Conservation (phyloP, 805 yeast species). For the Candida manassasensis region DNA sequence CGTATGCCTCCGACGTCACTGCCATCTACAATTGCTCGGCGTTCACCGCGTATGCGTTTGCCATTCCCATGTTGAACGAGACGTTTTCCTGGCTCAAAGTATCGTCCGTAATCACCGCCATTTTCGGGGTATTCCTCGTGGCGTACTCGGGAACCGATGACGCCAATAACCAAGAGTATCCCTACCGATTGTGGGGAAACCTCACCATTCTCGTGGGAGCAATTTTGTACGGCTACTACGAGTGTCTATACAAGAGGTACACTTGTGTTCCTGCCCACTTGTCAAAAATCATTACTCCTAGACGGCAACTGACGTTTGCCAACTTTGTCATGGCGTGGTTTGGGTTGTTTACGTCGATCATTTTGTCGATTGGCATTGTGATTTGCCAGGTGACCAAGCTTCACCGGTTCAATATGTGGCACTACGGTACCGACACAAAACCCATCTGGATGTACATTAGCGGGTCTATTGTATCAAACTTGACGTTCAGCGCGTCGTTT, state of each 20-base stretch:
- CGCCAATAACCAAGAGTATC: constrained; percentile 33
- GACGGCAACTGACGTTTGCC: constrained; percentile 77
- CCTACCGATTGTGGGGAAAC: constrained; percentile 65
- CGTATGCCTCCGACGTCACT: constrained; percentile 81
- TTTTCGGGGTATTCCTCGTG: constrained; percentile 71
- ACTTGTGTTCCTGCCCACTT: constrained; percentile 67
- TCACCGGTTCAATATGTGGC: constrained; percentile 54
- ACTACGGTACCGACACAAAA: constrained; percentile 32
- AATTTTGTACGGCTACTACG: constrained; percentile 73
- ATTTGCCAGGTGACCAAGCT: constrained; percentile 49
- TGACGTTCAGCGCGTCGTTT: constrained; percentile 66
- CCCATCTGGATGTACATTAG: constrained; percentile 43
- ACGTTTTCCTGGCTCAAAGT: constrained; percentile 58
- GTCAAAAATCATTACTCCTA: constrained; percentile 38
- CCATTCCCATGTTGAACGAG: constrained; percentile 70
- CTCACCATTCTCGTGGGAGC: constrained; percentile 70
- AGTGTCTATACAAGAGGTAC: constrained; percentile 71
- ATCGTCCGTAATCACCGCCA: constrained; percentile 64
- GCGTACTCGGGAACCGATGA: constrained; percentile 55
- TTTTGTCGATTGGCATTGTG: constrained; percentile 45
- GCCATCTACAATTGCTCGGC: constrained; percentile 91
- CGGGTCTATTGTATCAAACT: constrained; percentile 57
- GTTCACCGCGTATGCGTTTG: constrained; percentile 80
- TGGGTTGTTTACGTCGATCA: constrained; percentile 51
- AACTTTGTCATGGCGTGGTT: constrained; percentile 67